phyloP scores from a whole-genome alignment of 2,329 filamentous ascomycete genomes.

The Xylaria sp. region DNA sequence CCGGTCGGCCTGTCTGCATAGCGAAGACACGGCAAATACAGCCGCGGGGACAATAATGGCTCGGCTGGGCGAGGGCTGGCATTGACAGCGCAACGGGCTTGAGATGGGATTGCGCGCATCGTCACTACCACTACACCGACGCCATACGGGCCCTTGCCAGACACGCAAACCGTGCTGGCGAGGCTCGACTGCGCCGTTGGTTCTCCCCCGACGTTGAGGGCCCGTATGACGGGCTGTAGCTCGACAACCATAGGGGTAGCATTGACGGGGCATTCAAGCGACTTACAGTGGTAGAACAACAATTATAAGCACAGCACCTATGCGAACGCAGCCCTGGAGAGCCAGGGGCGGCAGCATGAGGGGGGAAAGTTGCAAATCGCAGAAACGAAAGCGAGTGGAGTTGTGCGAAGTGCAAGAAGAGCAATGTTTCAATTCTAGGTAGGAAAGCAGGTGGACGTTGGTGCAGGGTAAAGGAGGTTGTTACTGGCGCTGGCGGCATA shows the following conservation, averaged over 20 bases:
- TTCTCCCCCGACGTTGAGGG: slow-evolving; percentile 21
- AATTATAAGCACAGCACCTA: slow-evolving; percentile 53
- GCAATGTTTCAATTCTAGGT: slow-evolving; percentile 49
- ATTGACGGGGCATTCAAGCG: slow-evolving; percentile 12
- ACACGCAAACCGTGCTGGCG: slow-evolving; percentile 40
- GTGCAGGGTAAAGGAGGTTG: slow-evolving; percentile 43
- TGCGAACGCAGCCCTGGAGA: slow-evolving; percentile 58
- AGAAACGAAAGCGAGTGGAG: slow-evolving; percentile 58
- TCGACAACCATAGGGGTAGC: slow-evolving; percentile 4
- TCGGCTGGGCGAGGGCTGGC: slow-evolving; percentile 27
- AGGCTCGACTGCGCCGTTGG: slow-evolving; percentile 41
- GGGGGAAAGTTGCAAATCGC: slow-evolving; percentile 49
- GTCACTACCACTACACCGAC: slow-evolving; percentile 36
- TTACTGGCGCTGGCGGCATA: slow-evolving; percentile 25
- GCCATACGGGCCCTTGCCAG: slow-evolving; percentile 35
- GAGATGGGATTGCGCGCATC: slow-evolving; percentile 35
- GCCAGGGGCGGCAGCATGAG: slow-evolving; percentile 57
- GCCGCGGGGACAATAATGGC: slow-evolving; percentile 15
- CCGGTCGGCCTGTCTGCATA: slow-evolving; percentile 6
- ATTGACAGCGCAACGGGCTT: slow-evolving; percentile 29
- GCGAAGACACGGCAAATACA: slow-evolving; percentile 10
- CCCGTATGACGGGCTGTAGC: slow-evolving; percentile 2
- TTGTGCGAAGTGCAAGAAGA: slow-evolving; percentile 53
- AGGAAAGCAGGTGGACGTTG: slow-evolving; percentile 40
- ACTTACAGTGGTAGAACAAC: slow-evolving; percentile 44